Evolutionary conservation across 805 yeast genomes (phyloP).

Genomic region (Myxozyma lipomycoides): DNA sequence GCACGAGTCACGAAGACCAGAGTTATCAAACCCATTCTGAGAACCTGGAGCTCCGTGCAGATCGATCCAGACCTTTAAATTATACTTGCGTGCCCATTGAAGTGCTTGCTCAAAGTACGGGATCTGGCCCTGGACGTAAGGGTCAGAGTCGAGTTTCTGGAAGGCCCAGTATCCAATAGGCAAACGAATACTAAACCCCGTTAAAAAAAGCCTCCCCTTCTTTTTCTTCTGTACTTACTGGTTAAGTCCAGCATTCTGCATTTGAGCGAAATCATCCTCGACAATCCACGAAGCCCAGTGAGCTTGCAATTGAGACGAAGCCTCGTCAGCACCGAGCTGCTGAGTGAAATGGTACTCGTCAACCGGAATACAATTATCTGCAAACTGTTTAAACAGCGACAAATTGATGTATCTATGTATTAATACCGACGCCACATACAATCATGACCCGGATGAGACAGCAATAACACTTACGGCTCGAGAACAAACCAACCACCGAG

Average conservation of each 20-base stretch:
- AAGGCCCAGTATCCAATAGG: constrained; percentile 77
- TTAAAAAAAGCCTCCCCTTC: neutral
- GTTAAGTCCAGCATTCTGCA: constrained; percentile 58
- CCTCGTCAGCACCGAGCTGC: constrained; percentile 45
- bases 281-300: constrained; percentile 71
- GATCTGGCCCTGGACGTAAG: constrained; percentile 74
- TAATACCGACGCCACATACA: no score
- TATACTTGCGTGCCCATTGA: constrained; percentile 64
- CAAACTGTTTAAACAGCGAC: constrained; percentile 57
- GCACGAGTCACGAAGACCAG: constrained; percentile 66
- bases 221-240: constrained; percentile 43
- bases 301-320: constrained; percentile 44
- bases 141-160: constrained; percentile 40
- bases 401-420: constrained; percentile 62
- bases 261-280: constrained; percentile 56
- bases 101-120: constrained; percentile 68
- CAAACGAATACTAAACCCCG: constrained; percentile 29
- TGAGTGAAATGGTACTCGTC: constrained; percentile 75
- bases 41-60: constrained; percentile 92
- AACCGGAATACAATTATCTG: constrained; percentile 55
- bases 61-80: constrained; percentile 79
- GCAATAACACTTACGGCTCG: constrained; percentile 52
- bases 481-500: constrained; percentile 89
- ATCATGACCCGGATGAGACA: no score
- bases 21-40: constrained; percentile 92